Base-by-base conservation (phyloP, 805 yeast species). In the Alloascoidea africana region DNA sequence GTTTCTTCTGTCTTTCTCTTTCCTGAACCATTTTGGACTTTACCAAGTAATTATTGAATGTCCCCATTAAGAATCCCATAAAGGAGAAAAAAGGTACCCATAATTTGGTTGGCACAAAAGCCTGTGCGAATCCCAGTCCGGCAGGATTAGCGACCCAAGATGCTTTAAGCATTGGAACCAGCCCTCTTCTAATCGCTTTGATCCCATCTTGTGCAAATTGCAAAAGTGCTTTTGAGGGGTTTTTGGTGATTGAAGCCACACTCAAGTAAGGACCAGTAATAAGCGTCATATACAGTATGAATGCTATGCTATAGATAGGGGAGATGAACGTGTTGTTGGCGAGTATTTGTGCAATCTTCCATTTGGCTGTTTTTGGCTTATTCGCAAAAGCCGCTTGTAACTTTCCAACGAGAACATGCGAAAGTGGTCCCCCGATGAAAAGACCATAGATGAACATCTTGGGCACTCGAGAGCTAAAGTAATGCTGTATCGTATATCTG, bases 21-120 rank as follows among this genome's bases (percentile, higher is more conserved):
- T 16, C 14, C 6, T 34, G 32, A 8, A 16, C 8, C 18, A 34
- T n/a, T 34, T 34, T 34, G 32, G 32, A 5, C 51, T 60, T 60
- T 42, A 58, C 56, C 16, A 46, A 40, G 23, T 49, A 45, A 42
- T 60, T 60, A 50, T 59, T 60, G 45, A 56, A 59, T 23, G 60
- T 57, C 37, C 56, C 51, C 18, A 59, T 45, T 33, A 59, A 35
- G 46, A 60, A 59, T 18, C 59, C 55, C 35, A 59, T 48, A 39
- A 59, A 41, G 19, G 58, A 48, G 47, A 59, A 59, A 47, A 54
- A 51, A 4, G 64, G 64, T 17, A 59, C 59, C 64, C 64, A 59
- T 14, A 60, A 55, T 16, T 47, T 42, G 43, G 54, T 54, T 19
- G 63, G 63, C 27, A 59, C 44, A 38, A 53, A 54, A 19, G 47